Percentiles rank a stretch among this genome's conserved stretches.
Evolutionary conservation across 1,284 basidiomycete species (phyloP).

Genomic region (Ganoderma leucocontextum): DNA sequence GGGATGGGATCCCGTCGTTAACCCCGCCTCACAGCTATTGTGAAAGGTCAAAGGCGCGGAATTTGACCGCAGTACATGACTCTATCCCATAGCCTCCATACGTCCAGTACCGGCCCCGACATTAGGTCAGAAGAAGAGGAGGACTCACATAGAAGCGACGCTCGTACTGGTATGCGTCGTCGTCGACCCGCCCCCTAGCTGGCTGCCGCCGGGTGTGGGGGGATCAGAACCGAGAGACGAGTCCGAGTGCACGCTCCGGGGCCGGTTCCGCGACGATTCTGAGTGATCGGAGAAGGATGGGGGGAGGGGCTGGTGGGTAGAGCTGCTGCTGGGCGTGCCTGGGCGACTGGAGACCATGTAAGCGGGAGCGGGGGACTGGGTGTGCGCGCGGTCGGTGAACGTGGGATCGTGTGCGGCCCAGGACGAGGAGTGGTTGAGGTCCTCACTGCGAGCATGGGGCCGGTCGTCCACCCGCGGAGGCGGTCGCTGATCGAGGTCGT

Average conservation of each 20-base stretch:
- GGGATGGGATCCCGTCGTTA: neutral
- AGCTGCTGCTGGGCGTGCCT: conserved; percentile 59
- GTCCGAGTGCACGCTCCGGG: conserved; percentile 54
- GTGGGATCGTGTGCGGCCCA: conserved; percentile 33
- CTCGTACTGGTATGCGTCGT: conserved; percentile 48
- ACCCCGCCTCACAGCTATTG: conserved; percentile 41
- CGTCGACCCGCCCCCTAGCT: conserved; percentile 56
- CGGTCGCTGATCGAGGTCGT: conserved; percentile 62
- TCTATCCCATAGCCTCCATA: neutral
- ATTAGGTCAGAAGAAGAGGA: conserved; percentile 17
- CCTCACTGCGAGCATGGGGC: conserved; percentile 70
- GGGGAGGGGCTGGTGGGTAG: conserved; percentile 50
- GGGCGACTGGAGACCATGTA: conserved; percentile 61
- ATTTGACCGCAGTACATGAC: neutral
- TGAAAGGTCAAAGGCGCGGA: conserved; percentile 22
- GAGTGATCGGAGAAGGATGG: conserved; percentile 60
- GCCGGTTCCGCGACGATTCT: conserved; percentile 51
- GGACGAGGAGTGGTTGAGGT: conserved; percentile 64
- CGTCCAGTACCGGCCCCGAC: conserved; percentile 40
- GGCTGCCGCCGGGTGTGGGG: conserved; percentile 52
- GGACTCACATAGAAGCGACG: conserved; percentile 42
- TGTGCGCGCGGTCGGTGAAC: conserved; percentile 35
- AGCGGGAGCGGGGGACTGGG: conserved; percentile 56
- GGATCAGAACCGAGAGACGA: conserved; percentile 58
- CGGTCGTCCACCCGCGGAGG: conserved; percentile 46